These are phyloP conservation scores for Sporothrix brunneoviolacea DNA, from an alignment of 2,329 filamentous ascomycete genomes.

Conservation along the genomic window DNA sequence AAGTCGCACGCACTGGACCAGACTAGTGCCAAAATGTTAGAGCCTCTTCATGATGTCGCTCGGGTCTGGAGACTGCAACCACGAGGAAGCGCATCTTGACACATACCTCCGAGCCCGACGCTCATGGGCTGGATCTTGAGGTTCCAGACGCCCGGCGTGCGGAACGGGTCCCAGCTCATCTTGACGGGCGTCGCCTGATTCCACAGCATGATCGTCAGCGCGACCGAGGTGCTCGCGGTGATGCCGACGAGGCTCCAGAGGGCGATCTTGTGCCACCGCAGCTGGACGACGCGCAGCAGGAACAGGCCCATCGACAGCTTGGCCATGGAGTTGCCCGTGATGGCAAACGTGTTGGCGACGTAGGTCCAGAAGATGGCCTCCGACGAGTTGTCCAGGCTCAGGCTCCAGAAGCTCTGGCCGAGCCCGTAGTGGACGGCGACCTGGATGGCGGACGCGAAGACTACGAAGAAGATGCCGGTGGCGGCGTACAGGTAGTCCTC, in stretches of 20 bases:
- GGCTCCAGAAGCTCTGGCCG: conserved; percentile 28
- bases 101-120: conserved; percentile 30
- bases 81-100: too few relatives aligned
- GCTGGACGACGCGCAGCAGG: conserved; percentile 31
- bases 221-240: conserved; percentile 26
- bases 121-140: conserved; percentile 31
- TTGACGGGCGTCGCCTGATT: conserved; percentile 31
- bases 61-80: too few relatives aligned
- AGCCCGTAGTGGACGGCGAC: conserved; percentile 30
- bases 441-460: conserved; percentile 30
- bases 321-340: conserved; percentile 32
- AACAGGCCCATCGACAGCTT: conserved; percentile 35
- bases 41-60: too few relatives aligned
- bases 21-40: too few relatives aligned
- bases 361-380: conserved; percentile 34
- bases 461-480: conserved; percentile 30
- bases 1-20: conserved; percentile 35
- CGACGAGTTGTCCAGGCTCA: conserved; percentile 26
- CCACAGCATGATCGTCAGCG: conserved; percentile 31
- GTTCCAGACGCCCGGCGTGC: conserved; percentile 30
- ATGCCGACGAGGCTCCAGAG: conserved; percentile 29
- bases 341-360: conserved; percentile 29
- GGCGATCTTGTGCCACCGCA: conserved; percentile 27
- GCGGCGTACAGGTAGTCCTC: conserved; percentile 32
- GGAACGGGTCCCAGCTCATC: conserved; percentile 30